Conservation (phyloP, 306 rosid genomes). For the Inga leiocalycina region DNA sequence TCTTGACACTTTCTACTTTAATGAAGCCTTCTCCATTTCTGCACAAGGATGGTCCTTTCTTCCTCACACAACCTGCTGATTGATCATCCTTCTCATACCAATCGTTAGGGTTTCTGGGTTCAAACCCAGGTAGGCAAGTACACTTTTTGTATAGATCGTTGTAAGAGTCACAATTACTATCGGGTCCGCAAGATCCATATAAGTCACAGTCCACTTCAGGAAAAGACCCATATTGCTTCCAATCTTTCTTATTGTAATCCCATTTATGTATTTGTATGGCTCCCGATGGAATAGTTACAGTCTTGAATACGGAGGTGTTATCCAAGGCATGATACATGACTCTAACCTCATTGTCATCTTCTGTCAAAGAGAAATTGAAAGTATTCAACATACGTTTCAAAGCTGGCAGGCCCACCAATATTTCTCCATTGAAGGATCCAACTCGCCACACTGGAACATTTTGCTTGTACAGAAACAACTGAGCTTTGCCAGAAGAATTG, state of each 20-base stretch:
- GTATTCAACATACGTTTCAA: neutral
- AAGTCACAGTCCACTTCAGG: slow-evolving; percentile 45
- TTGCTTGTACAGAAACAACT: neutral
- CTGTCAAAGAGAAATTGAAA: neutral
- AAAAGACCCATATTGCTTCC: slow-evolving; percentile 35
- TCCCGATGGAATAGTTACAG: slow-evolving; percentile 36
- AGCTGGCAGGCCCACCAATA: neutral
- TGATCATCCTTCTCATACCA: slow-evolving; percentile 37
- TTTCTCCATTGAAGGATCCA: slow-evolving; percentile 16
- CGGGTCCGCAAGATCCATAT: slow-evolving; percentile 37
- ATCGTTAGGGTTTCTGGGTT: slow-evolving; percentile 36
- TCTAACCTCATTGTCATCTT: slow-evolving; percentile 8
- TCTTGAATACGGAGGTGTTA: slow-evolving; percentile 22
- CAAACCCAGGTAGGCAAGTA: slow-evolving; percentile 49
- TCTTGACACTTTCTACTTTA: neutral
- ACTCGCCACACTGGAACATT: neutral
- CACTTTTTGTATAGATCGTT: slow-evolving; percentile 31
- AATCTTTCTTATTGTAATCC: slow-evolving; percentile 39
- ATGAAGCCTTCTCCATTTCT: neutral
- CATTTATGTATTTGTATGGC: slow-evolving; percentile 31
- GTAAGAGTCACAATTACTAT: slow-evolving; percentile 36
- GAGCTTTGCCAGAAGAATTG: neutral
- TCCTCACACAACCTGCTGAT: slow-evolving; percentile 43
- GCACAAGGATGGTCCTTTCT: neutral
- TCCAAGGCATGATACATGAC: slow-evolving; percentile 17